These are phyloP conservation scores for Pythium rhizo-oryzae DNA, from an alignment of 352 stramenopile genomes.

Conservation along the genomic window DNA sequence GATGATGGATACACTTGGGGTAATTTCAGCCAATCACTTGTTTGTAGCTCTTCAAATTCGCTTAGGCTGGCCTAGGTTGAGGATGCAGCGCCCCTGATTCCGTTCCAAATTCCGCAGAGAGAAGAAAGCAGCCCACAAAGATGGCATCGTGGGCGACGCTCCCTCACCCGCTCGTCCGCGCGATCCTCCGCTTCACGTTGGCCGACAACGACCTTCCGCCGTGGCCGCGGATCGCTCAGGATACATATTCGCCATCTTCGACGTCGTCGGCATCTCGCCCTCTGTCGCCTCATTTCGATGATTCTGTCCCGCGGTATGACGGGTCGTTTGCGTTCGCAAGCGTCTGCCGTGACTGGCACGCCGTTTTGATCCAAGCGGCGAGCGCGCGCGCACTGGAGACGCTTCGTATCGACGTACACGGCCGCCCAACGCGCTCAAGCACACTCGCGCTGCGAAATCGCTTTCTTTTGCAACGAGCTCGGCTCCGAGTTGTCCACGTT, in stretches of 20 bases:
- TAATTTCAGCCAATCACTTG: not conserved
- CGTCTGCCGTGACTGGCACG: constrained; percentile 1
- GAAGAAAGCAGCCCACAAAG: not conserved
- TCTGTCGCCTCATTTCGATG: not conserved
- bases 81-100: not conserved
- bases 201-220: not conserved
- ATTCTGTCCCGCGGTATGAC: not conserved
- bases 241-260: not conserved
- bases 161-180: not conserved
- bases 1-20: constrained; percentile 10
- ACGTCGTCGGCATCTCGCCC: not conserved
- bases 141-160: not conserved
- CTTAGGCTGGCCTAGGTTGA: not conserved
- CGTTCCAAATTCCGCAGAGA: too few species aligned
- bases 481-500: not conserved
- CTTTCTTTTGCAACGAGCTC: not conserved
- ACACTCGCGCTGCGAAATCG: not conserved
- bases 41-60: not conserved
- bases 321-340: not conserved
- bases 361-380: not conserved
- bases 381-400: not conserved
- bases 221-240: not conserved
- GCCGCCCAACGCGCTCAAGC: not conserved
- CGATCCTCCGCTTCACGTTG: not conserved
- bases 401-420: not conserved